Evolutionary conservation across 1,284 basidiomycete species (phyloP).

Genomic region (Porogramme epimiltina): DNA sequence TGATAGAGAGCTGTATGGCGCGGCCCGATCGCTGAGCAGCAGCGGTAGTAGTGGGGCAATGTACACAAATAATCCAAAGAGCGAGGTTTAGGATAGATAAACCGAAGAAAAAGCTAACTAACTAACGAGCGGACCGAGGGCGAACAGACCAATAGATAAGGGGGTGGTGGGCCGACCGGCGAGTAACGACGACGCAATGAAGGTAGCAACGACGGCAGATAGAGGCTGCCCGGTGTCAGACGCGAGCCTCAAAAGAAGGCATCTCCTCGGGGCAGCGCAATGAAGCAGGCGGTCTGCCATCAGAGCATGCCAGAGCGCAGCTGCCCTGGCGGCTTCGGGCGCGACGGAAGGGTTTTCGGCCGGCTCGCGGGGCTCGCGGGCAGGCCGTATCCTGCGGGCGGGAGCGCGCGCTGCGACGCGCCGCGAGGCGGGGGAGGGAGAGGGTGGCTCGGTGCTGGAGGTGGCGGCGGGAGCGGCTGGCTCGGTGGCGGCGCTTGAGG

Average conservation of each 20-base stretch:
- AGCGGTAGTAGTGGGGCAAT: slow-evolving; percentile 6
- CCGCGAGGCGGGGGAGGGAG: slow-evolving; percentile 15
- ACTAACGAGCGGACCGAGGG: slow-evolving; percentile 8
- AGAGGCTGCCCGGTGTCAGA: too few species aligned
- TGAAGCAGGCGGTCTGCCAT: slow-evolving; percentile 1
- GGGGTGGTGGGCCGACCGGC: not conserved
- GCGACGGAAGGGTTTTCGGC: slow-evolving; percentile 14
- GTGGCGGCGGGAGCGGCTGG: slow-evolving; percentile 16
- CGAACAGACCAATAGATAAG: slow-evolving; percentile 5
- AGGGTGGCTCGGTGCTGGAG: slow-evolving; percentile 4
- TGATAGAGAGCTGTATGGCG: too few species aligned
- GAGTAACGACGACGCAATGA: not conserved
- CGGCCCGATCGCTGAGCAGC: too few species aligned
- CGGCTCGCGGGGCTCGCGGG: slow-evolving; percentile 18
- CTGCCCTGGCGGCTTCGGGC: slow-evolving; percentile 16
- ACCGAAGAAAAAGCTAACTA: slow-evolving; percentile 4
- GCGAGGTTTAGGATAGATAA: slow-evolving; percentile 21
- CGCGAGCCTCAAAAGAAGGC: too few species aligned
- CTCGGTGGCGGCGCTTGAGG: slow-evolving; percentile 3
- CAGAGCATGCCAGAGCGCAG: slow-evolving; percentile 26
- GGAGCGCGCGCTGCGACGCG: slow-evolving; percentile 10
- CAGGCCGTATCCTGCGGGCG: slow-evolving; percentile 13
- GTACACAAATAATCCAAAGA: slow-evolving; percentile 17
- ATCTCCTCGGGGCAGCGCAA: not conserved
- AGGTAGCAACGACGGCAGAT: not conserved